phyloP scores from a whole-genome alignment of 164 flowering plant genomes.

The Berberis vulgaris region DNA sequence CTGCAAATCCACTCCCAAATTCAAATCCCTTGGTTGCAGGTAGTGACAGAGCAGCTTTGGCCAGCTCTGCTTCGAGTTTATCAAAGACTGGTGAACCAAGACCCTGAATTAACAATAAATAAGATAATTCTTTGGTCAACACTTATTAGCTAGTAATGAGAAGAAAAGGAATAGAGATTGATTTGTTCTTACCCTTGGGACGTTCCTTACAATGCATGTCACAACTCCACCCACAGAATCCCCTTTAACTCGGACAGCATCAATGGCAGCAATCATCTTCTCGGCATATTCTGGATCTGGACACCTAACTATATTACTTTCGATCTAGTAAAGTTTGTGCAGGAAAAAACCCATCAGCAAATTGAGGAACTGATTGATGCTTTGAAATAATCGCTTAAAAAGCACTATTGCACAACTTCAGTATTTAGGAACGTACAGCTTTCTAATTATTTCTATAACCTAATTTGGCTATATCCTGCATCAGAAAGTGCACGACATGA shows the following conservation, averaged over 20 bases:
- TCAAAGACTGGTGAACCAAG: constrained; percentile 98
- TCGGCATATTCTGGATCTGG: constrained; percentile 94
- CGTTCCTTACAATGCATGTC: constrained; percentile 85
- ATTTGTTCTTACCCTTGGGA: constrained; percentile 61
- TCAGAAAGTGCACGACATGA: too few relatives aligned
- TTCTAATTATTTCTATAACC: too few relatives aligned
- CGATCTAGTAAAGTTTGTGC: constrained; percentile 42
- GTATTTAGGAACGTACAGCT: too few relatives aligned
- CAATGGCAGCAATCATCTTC: constrained; percentile 94
- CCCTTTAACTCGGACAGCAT: constrained; percentile 77
- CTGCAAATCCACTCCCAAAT: constrained; percentile 95
- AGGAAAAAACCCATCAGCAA: not conserved
- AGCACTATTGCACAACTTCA: too few relatives aligned
- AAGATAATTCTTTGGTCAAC: not conserved
- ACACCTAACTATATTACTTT: constrained; percentile 88
- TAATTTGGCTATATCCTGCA: too few relatives aligned
- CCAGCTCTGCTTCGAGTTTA: constrained; percentile 95
- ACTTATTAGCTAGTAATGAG: too few relatives aligned
- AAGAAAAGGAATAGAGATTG: not conserved
- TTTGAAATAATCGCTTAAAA: too few relatives aligned
- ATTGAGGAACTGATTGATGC: not conserved
- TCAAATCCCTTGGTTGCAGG: constrained; percentile 97
- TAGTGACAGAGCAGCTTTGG: constrained; percentile 80
- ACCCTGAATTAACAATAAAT: constrained; percentile 40
- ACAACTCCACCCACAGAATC: constrained; percentile 97